phyloP scores from a whole-genome alignment of 306 rosid species.

The Inga laurina region DNA sequence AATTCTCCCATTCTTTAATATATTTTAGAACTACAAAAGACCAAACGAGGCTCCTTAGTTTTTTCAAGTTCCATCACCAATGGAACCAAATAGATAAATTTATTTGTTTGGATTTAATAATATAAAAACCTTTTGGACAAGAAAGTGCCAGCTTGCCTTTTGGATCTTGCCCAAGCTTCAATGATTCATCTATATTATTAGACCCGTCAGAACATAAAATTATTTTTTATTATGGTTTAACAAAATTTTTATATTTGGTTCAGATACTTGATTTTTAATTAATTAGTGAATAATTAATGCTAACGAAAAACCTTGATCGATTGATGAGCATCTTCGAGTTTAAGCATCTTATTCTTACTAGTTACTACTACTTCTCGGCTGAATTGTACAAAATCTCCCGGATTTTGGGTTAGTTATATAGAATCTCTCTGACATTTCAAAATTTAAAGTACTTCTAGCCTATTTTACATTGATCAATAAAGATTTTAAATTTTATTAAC shows the following conservation, averaged over 20 bases:
- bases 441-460: too few species aligned
- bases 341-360: not conserved
- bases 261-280: not conserved
- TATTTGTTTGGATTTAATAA: not conserved
- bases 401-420: too few species aligned
- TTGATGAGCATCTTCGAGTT: not conserved
- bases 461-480: too few species aligned
- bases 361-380: too few species aligned
- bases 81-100: not conserved
- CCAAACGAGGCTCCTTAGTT: not conserved
- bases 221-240: not conserved
- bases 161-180: not conserved
- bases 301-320: not conserved
- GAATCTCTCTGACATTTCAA: too few species aligned
- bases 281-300: not conserved
- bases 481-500: too few species aligned
- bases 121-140: not conserved
- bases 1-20: too few species aligned
- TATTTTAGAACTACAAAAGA: not conserved
- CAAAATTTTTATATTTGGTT: not conserved
- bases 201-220: not conserved
- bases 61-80: not conserved
- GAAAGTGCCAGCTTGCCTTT: not conserved
- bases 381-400: too few species aligned
- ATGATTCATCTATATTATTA: not conserved